Percentiles rank a stretch among this genome's conserved stretches.
Evolutionary conservation across 2,329 filamentous ascomycete species (phyloP).

Genomic region (Penicillium sp.): DNA sequence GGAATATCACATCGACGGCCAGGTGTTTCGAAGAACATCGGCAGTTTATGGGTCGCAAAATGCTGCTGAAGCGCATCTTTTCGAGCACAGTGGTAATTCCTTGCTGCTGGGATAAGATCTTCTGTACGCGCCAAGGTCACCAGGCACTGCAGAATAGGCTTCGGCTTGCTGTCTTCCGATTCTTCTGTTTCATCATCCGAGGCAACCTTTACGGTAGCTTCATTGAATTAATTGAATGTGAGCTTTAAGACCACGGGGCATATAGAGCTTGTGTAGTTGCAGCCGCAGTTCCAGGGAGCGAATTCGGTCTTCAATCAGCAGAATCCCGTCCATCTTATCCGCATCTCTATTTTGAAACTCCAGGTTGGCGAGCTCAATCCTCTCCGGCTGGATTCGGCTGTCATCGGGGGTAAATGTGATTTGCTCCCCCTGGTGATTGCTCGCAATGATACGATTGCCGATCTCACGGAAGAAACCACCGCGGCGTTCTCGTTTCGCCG

Average conservation of each 20-base stretch:
- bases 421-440: constrained; percentile 10
- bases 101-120: constrained; percentile 1
- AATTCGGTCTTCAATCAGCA: constrained; percentile 14
- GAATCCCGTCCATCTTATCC: constrained; percentile 4
- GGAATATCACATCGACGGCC: constrained; percentile 8
- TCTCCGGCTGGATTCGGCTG: constrained; percentile 10
- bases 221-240: constrained; percentile 1
- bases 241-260: constrained; percentile 8
- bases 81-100: constrained; percentile 9
- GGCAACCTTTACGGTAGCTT: neutral
- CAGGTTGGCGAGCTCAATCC: constrained; percentile 8
- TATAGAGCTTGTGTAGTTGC: constrained; percentile 9
- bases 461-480: constrained; percentile 13
- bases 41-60: constrained; percentile 10
- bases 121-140: constrained; percentile 6
- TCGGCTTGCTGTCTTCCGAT: neutral
- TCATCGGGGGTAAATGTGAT: constrained; percentile 9
- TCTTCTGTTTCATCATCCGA: neutral
- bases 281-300: constrained; percentile 13
- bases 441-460: constrained; percentile 15
- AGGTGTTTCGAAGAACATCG: constrained; percentile 11
- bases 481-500: neutral
- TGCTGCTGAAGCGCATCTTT: constrained; percentile 11
- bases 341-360: constrained; percentile 16
- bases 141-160: constrained; percentile 1